Evolutionary conservation across 306 rosid species (phyloP).

Genomic region (Ormosia semicastrata): DNA sequence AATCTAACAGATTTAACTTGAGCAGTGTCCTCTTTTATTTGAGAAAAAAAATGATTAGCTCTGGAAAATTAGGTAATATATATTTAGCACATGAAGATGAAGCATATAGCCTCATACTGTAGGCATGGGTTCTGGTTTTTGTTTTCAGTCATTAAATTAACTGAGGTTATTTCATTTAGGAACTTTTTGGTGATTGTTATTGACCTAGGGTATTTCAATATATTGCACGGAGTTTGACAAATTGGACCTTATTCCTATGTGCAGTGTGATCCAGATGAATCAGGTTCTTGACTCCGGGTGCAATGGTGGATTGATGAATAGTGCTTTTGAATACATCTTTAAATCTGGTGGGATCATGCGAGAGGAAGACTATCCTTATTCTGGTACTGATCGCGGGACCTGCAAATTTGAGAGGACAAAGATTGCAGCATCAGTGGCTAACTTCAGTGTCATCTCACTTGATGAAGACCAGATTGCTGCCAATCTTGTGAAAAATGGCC

Average conservation of each 20-base stretch:
- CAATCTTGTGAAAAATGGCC: slow-evolving; percentile 88
- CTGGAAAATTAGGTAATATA: background rate
- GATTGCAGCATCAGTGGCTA: slow-evolving; percentile 86
- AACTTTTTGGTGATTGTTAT: too few relatives aligned
- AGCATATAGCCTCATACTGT: background rate
- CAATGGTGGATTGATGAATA: slow-evolving; percentile 95
- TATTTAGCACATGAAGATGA: background rate
- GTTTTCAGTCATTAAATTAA: background rate
- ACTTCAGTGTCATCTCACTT: slow-evolving; percentile 83
- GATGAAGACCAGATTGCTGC: slow-evolving; percentile 94
- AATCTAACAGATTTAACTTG: background rate
- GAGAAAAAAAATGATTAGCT: background rate
- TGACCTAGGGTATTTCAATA: too few relatives aligned
- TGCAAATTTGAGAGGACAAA: slow-evolving; percentile 81
- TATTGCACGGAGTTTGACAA: too few relatives aligned
- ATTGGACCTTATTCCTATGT: background rate
- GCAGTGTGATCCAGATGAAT: slow-evolving; percentile 94
- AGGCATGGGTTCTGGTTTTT: background rate
- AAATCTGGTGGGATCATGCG: slow-evolving; percentile 91
- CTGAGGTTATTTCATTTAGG: background rate
- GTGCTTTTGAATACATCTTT: slow-evolving; percentile 89
- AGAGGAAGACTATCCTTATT: slow-evolving; percentile 88
- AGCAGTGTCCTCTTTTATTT: background rate
- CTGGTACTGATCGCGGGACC: slow-evolving; percentile 62
- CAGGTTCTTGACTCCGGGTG: slow-evolving; percentile 90